Base-by-base conservation (phyloP, 164 flowering plant genomes). In the Santalum album region DNA sequence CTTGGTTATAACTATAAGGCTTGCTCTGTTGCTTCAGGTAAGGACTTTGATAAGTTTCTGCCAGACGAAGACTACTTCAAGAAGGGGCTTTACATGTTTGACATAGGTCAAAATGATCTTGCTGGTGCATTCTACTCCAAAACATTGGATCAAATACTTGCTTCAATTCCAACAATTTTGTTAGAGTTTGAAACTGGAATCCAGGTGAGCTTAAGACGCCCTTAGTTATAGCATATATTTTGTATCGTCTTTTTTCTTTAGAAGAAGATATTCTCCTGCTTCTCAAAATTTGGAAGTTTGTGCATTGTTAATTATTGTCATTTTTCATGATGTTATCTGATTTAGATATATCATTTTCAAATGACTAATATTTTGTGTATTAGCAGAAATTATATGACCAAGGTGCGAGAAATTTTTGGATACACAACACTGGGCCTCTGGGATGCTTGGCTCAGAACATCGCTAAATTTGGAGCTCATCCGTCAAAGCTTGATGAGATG, bases 31-130 rank as follows among this genome's bases (percentile, higher is more conserved):
- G n/a, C 57, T 65, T 56, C 72, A 94, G 99, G 82, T 20, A 78
- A 57, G 58, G 83, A 71, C 52, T 35, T 58, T 39, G 66, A 62
- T 7, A 87, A 76, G 65, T 85, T 72, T 51, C 43, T 94, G n/a
- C 99, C 99, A 23, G 42, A 12, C 18, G 65, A 65, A 65, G 78
- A 78, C 23, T 75, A 51, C 53, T 94, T 94, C 53, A 53, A 24
- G 29, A 79, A 74, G 64, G 96, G 76, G 20, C 81, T 94, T 15
- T 94, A 85, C 75, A 89, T 76, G 86, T 83, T 94, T 38, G 99
- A 94, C 61, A 82, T 94, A 49, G 97, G 97, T 55, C 99, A 89
- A 73, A 94, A 94, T 67, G 99, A 94, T 73, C 77, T 94, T 20
- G 95, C 90, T 15, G 88, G 85, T 42, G 92, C 87, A 51, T 94